Base-by-base conservation (phyloP, 2,329 filamentous ascomycete genomes). In the Alternaria ventricosa region DNA sequence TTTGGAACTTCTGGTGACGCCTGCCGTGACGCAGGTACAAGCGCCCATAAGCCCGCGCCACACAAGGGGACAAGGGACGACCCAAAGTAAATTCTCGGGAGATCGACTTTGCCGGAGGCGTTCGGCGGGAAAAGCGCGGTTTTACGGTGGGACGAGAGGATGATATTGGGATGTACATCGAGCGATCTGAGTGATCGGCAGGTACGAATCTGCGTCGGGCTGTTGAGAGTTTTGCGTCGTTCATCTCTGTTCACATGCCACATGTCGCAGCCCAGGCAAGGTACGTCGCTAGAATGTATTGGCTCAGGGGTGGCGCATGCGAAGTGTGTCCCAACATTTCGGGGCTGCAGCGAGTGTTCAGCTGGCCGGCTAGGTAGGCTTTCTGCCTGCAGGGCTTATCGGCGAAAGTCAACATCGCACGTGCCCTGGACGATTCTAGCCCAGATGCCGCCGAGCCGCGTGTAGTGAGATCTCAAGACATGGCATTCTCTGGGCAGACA, bases 11-110 rank as follows among this genome's bases (percentile, higher is more conserved):
- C 2, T 41, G 9, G 36, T 41, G 36, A 41, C 36, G 36, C 36
- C 36, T 41, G 9, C 36, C 43, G 54, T 56, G 54, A 56, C 54
- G 54, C 54, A 56, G 54, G 54, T 56, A 56, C 54, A 55, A 55
- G 53, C 53, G 30, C 22, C 27, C 36, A 41, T 41, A 41, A 43
- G 53, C 36, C 51, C 36, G n/a, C 22, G 33, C 53, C 33, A 41
- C 33, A 28, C 44, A 23, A 23, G 53, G 22, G 46, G 22, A 49
- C 46, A 27, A 18, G n/a, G 36, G 4, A 44, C 22, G 22, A 41
- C 15, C 22, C 53, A 44, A 55, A 55, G 53, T 33, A 41, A 44
- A 55, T 28, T 25, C 23, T 10, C 53, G 33, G 53, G 33, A 41
- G 53, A 55, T 55, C 36, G 20, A 53, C 49, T 53, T 41, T 23